A percentile compares a stretch with the other conserved stretches of the same genome.
Conservation (phyloP, 106 monocot species). For the Vanilla planifolia region DNA sequence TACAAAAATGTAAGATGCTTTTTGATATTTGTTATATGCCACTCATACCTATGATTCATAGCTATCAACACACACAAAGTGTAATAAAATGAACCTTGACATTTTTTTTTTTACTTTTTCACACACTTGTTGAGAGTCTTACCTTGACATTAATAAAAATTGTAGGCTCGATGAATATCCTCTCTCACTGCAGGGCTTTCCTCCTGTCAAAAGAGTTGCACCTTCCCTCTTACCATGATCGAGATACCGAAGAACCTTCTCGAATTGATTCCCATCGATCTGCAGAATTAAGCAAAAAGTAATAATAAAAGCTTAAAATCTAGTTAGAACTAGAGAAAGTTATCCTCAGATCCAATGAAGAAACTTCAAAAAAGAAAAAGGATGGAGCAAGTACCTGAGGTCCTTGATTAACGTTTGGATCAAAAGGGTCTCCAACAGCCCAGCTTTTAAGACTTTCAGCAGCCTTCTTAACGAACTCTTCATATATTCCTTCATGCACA, state of each 20-base stretch:
- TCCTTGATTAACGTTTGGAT: constrained; percentile 28
- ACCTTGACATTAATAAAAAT: constrained; percentile 62
- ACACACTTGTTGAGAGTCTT: background rate
- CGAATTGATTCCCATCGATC: constrained; percentile 46
- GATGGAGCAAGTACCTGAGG: constrained; percentile 7
- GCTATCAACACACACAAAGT: background rate
- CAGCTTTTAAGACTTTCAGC: constrained; percentile 31
- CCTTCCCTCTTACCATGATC: constrained; percentile 37
- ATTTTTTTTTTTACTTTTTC: background rate
- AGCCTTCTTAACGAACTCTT: constrained; percentile 35
- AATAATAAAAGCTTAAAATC: background rate
- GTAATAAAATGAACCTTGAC: background rate
- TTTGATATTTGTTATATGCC: too few relatives aligned
- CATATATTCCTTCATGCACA: constrained; percentile 64
- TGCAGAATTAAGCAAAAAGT: background rate
- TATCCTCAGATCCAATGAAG: background rate
- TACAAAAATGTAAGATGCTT: too few relatives aligned
- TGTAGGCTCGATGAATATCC: constrained; percentile 61
- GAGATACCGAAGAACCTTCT: constrained; percentile 40
- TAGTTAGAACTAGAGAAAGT: background rate
- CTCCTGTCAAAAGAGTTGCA: constrained; percentile 36
- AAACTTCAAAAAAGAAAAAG: background rate
- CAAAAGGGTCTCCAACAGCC: constrained; percentile 57
- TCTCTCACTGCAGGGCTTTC: constrained; percentile 37
- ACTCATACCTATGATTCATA: too few relatives aligned